phyloP scores from a whole-genome alignment of 495 filamentous ascomycete genomes.

The Peziza echinospora region DNA sequence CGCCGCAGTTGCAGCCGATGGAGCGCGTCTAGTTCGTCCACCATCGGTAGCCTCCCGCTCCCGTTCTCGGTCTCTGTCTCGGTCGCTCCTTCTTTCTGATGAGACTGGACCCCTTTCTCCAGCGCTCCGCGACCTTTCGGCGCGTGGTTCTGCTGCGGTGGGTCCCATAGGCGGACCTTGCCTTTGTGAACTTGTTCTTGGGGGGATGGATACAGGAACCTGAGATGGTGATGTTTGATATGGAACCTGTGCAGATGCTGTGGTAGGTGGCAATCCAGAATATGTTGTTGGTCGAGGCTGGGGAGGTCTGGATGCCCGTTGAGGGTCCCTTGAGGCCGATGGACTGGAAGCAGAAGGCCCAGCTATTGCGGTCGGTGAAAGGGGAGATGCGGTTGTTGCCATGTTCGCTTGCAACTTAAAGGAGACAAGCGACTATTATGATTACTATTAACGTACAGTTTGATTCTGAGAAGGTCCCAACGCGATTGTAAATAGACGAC shows the following conservation, averaged over 20 bases:
- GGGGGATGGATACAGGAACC: not conserved
- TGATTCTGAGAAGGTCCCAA: too few species aligned
- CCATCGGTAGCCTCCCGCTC: not conserved
- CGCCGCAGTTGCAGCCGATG: not conserved
- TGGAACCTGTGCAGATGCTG: not conserved
- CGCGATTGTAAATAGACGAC: too few species aligned
- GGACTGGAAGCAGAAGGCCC: not conserved
- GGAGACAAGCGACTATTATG: not conserved
- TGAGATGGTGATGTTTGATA: not conserved
- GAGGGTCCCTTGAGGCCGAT: constrained; percentile 3
- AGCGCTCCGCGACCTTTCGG: not conserved
- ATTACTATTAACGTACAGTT: not conserved
- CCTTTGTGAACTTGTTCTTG: not conserved
- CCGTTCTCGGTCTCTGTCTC: not conserved
- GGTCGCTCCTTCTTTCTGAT: not conserved
- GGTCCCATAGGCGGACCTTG: not conserved
- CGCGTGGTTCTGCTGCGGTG: not conserved
- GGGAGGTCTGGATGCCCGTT: constrained; percentile 17
- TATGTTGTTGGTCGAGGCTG: constrained; percentile 19
- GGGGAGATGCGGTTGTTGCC: not conserved
- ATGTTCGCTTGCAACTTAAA: not conserved
- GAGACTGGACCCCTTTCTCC: not conserved
- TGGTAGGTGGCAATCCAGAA: constrained; percentile 13
- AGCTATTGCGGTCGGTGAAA: not conserved
- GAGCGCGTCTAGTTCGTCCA: not conserved